Evolutionary conservation across 139 green algal genomes (phyloP).

Genomic region (Gonium pectorale): DNA sequence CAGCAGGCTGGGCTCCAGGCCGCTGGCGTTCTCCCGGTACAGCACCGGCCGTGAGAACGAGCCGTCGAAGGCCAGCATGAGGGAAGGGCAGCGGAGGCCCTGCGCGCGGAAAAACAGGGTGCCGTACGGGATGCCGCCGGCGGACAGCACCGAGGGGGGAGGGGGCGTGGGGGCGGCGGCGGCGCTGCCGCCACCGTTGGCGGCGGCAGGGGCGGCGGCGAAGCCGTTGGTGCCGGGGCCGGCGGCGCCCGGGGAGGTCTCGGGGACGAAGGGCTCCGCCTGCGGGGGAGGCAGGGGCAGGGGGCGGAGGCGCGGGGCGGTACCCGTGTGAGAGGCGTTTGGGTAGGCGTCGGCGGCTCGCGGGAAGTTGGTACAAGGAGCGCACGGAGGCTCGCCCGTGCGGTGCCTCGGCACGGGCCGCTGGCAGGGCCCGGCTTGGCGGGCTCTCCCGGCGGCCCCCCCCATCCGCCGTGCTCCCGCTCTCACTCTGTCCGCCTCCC

Average conservation of each 20-base stretch:
- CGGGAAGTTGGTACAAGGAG: background rate
- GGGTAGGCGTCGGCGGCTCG: background rate
- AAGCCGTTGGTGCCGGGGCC: background rate
- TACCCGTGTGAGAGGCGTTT: background rate
- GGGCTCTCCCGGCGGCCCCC: background rate
- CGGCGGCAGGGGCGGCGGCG: background rate
- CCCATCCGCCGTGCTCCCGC: background rate
- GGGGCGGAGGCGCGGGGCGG: background rate
- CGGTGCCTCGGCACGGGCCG: background rate
- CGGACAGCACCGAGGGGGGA: background rate
- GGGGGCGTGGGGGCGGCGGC: no score
- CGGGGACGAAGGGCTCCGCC: background rate
- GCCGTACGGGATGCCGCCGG: conserved; percentile 21
- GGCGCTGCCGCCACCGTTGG: background rate
- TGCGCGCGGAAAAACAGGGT: conserved; percentile 31
- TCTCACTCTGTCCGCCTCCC: no score
- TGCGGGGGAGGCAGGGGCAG: background rate
- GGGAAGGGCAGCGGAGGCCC: background rate
- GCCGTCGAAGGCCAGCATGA: conserved; percentile 33
- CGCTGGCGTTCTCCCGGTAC: background rate
- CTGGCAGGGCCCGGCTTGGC: no score
- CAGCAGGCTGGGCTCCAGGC: conserved; percentile 1
- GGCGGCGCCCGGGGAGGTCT: background rate
- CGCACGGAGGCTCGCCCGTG: background rate
- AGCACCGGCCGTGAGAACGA: conserved; percentile 30